phyloP scores from a whole-genome alignment of 768 basidiomycete genomes.

The Basidioascus undulatus region DNA sequence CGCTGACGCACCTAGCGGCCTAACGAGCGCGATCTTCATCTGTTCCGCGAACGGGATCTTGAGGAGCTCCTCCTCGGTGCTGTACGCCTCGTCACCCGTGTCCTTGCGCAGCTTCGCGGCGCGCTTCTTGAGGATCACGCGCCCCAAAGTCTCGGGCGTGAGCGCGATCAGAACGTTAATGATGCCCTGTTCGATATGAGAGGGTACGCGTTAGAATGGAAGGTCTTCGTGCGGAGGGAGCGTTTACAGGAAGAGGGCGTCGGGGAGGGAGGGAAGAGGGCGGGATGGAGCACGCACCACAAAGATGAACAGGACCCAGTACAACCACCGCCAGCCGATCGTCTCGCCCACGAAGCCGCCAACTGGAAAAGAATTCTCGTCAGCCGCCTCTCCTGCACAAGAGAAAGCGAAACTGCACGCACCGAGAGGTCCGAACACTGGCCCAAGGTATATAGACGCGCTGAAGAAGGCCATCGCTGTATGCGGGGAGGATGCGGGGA shows the following conservation, averaged over 20 bases:
- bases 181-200: no score
- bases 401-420: no score
- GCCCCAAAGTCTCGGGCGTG: slow-evolving; percentile 14
- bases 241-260: slow-evolving; percentile 7
- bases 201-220: background rate
- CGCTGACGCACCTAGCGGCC: slow-evolving; percentile 11
- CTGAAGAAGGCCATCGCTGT: slow-evolving; percentile 5
- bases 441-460: slow-evolving; percentile 10
- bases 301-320: slow-evolving; percentile 2
- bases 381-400: no score
- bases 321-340: slow-evolving; percentile 14
- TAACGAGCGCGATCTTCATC: slow-evolving; percentile 11
- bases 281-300: background rate
- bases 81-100: slow-evolving; percentile 9
- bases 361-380: no score
- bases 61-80: slow-evolving; percentile 11
- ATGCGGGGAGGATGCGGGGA: background rate
- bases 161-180: slow-evolving; percentile 7
- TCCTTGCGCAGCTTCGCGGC: slow-evolving; percentile 14
- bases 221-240: background rate
- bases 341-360: slow-evolving; percentile 11
- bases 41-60: slow-evolving; percentile 9
- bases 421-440: slow-evolving; percentile 11
- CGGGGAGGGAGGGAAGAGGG: background rate
- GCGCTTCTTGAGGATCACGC: slow-evolving; percentile 10